phyloP scores from a whole-genome alignment of 1,139 yeast species.

The Petasospora fabianii region DNA sequence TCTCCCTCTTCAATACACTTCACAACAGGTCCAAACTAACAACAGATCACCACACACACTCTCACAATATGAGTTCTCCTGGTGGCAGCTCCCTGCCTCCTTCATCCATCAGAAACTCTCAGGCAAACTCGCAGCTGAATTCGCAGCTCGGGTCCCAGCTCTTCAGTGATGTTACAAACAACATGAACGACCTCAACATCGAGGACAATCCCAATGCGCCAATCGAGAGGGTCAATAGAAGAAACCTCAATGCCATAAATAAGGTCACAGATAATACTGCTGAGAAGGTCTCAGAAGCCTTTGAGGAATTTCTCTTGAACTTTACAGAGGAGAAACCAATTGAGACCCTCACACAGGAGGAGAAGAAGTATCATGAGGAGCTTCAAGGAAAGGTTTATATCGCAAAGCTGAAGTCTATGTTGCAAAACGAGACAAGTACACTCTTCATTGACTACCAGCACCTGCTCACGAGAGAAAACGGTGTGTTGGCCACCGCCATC shows the following conservation, averaged over 20 bases:
- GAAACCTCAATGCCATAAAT: slow-evolving; percentile 64
- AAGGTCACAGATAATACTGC: slow-evolving; percentile 90
- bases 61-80: slow-evolving; percentile 14
- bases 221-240: slow-evolving; percentile 24
- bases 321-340: slow-evolving; percentile 36
- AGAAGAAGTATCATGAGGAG: slow-evolving; percentile 30
- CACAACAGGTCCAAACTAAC: too few species aligned
- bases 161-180: slow-evolving; percentile 17
- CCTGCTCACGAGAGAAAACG: slow-evolving; percentile 70
- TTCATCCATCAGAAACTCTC: slow-evolving; percentile 19
- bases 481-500: slow-evolving; percentile 86
- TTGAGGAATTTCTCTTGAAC: slow-evolving; percentile 78
- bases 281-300: slow-evolving; percentile 87
- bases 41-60: not conserved
- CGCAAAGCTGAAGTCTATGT: slow-evolving; percentile 80
- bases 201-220: slow-evolving; percentile 12
- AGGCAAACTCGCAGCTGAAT: slow-evolving; percentile 9
- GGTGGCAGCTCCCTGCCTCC: slow-evolving; percentile 23
- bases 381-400: slow-evolving; percentile 62
- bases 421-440: slow-evolving; percentile 69
- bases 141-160: slow-evolving; percentile 11
- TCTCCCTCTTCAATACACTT: not conserved
- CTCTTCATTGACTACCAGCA: slow-evolving; percentile 85
- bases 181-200: slow-evolving; percentile 10
- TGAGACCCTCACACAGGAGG: slow-evolving; percentile 30